Conservation (phyloP, 2,329 filamentous ascomycete genomes). For the Monosporascus ibericus region DNA sequence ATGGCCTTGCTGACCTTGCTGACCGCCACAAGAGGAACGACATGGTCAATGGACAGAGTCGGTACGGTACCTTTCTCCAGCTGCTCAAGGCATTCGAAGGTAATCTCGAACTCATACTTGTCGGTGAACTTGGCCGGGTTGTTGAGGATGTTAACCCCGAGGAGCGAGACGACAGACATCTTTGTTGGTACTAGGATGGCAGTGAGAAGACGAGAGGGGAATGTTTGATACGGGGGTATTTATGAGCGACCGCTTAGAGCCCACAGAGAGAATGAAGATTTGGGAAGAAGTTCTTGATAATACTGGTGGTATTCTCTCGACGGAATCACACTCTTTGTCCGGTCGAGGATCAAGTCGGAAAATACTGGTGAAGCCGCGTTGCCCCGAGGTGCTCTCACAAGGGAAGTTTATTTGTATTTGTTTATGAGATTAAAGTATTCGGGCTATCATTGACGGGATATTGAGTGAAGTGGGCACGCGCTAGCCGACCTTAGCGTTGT, state of each 20-base stretch:
- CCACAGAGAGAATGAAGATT: too few species aligned
- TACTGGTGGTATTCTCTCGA: too few species aligned
- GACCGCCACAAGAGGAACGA: background rate
- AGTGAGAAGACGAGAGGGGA: background rate
- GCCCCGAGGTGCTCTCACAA: too few species aligned
- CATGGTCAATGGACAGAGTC: slow-evolving; percentile 3
- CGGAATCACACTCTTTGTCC: too few species aligned
- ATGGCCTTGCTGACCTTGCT: background rate
- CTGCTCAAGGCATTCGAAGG: slow-evolving; percentile 93
- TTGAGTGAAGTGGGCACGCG: background rate
- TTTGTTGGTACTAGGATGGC: slow-evolving; percentile 23
- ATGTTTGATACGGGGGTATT: background rate
- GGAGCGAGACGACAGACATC: slow-evolving; percentile 94
- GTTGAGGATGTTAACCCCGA: slow-evolving; percentile 93
- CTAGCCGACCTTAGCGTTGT: background rate
- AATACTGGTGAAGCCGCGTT: too few species aligned
- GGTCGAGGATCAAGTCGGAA: too few species aligned
- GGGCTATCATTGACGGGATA: too few species aligned
- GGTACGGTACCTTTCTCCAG: slow-evolving; percentile 71
- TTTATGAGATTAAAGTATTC: too few species aligned
- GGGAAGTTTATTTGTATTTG: too few species aligned
- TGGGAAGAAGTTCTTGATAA: too few species aligned
- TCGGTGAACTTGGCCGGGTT: slow-evolving; percentile 93
- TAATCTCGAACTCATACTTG: slow-evolving; percentile 96
- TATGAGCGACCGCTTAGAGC: too few species aligned